Evolutionary conservation across 352 stramenopile genomes (phyloP).

Genomic region (Globisporangium nagaii): DNA sequence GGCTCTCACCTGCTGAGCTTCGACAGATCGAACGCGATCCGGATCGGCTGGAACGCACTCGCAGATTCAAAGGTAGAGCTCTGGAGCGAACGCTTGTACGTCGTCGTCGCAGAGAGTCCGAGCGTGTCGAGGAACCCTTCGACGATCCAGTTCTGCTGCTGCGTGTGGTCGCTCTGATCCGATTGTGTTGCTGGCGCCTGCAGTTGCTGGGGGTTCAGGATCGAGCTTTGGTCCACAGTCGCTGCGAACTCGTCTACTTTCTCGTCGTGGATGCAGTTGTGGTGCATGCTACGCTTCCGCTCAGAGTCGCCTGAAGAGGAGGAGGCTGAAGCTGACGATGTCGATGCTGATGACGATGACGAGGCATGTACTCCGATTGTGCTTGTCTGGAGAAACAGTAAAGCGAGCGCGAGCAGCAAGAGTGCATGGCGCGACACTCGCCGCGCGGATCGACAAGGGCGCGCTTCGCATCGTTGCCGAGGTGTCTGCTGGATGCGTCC

Average conservation of each 20-base stretch:
- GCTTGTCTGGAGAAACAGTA: not conserved
- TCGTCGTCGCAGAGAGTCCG: constrained; percentile 16
- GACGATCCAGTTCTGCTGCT: constrained; percentile 19
- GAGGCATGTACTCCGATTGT: not conserved
- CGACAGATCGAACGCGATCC: constrained; percentile 72
- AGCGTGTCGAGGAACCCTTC: constrained; percentile 40
- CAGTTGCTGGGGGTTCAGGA: constrained; percentile 24
- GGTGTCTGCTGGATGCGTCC: no score
- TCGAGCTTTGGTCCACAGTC: constrained; percentile 29
- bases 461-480: no score
- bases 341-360: not conserved
- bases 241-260: constrained; percentile 44
- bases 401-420: not conserved
- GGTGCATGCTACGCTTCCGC: constrained; percentile 4
- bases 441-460: no score
- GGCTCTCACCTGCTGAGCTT: constrained; percentile 58
- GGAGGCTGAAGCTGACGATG: not conserved
- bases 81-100: constrained; percentile 1
- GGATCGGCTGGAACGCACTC: constrained; percentile 56
- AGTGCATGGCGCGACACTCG: not conserved
- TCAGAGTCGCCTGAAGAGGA: not conserved
- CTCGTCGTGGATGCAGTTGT: constrained; percentile 71
- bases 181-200: not conserved
- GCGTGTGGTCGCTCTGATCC: constrained; percentile 10
- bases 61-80: constrained; percentile 6